Evolutionary conservation across 139 green algal genomes (phyloP).

Genomic region (Picochlorum sp.): DNA sequence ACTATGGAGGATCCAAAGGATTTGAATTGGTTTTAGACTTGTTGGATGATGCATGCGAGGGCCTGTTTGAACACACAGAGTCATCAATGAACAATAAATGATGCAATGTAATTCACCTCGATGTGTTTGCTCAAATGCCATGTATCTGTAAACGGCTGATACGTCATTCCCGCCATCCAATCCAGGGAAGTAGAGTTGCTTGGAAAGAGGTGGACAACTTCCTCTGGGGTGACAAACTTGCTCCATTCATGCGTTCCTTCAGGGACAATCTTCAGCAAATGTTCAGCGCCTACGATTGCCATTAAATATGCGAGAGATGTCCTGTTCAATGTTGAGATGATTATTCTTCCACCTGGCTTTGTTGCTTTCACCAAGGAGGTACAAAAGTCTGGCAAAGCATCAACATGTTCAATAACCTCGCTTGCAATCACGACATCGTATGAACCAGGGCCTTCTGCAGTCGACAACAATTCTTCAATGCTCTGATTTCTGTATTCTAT

Average conservation of each 20-base stretch:
- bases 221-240: conserved; percentile 85
- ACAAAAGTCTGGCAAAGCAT: conserved; percentile 36
- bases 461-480: conserved; percentile 35
- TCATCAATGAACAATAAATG: conserved; percentile 27
- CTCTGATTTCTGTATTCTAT: conserved; percentile 20
- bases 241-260: conserved; percentile 74
- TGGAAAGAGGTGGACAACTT: conserved; percentile 53
- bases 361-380: conserved; percentile 16
- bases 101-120: conserved; percentile 75
- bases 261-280: conserved; percentile 56
- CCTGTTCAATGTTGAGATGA: conserved; percentile 84
- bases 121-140: conserved; percentile 49
- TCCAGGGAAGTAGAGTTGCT: conserved; percentile 20
- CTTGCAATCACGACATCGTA: conserved; percentile 51
- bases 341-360: conserved; percentile 34
- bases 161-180: conserved; percentile 52
- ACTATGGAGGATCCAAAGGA: conserved; percentile 61
- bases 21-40: conserved; percentile 78
- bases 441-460: conserved; percentile 18
- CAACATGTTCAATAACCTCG: conserved; percentile 69
- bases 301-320: conserved; percentile 65
- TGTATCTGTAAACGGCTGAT: conserved; percentile 29
- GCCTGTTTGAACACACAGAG: conserved; percentile 40
- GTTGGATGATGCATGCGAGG: conserved; percentile 71
- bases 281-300: conserved; percentile 80